A percentile compares a stretch with the other conserved stretches of the same genome.
phyloP scores from a whole-genome alignment of 1,284 basidiomycete species.

The Sporisorium iseilematis-ciliati region DNA sequence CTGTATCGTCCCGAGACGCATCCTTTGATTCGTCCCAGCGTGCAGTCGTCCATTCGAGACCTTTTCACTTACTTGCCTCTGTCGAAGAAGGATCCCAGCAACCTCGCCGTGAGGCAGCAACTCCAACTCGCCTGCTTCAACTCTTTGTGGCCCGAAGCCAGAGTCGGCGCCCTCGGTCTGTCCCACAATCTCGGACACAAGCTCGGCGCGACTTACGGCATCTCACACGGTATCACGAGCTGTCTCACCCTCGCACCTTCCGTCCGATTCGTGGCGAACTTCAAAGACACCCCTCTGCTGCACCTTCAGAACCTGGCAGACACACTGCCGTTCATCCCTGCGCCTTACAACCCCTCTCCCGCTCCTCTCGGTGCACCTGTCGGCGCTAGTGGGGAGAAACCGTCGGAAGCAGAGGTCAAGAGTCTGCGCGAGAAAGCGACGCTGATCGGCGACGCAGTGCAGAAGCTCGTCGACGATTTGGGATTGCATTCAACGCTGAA shows the following conservation, averaged over 20 bases:
- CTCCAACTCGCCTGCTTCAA: slow-evolving; percentile 83
- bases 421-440: slow-evolving; percentile 25
- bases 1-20: slow-evolving; percentile 77
- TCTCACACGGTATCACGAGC: slow-evolving; percentile 85
- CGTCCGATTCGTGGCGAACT: slow-evolving; percentile 32
- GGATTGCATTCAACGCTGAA: slow-evolving; percentile 75
- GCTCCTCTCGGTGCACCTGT: slow-evolving; percentile 19
- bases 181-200: slow-evolving; percentile 77
- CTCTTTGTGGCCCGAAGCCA: slow-evolving; percentile 77
- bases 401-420: slow-evolving; percentile 2
- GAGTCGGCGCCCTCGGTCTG: slow-evolving; percentile 76
- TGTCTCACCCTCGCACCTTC: slow-evolving; percentile 77
- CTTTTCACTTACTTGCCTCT: slow-evolving; percentile 80
- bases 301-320: slow-evolving; percentile 55
- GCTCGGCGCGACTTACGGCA: slow-evolving; percentile 80
- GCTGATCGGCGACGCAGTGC: slow-evolving; percentile 48
- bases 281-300: slow-evolving; percentile 21
- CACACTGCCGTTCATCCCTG: slow-evolving; percentile 53
- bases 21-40: slow-evolving; percentile 72
- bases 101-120: slow-evolving; percentile 77
- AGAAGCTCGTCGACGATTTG: slow-evolving; percentile 73
- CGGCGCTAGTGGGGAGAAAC: not conserved
- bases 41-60: slow-evolving; percentile 73
- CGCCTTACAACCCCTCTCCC: slow-evolving; percentile 36
- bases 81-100: slow-evolving; percentile 75